phyloP scores from a whole-genome alignment of 75 land plant genomes.

The Chamaecyparis obtusa region DNA sequence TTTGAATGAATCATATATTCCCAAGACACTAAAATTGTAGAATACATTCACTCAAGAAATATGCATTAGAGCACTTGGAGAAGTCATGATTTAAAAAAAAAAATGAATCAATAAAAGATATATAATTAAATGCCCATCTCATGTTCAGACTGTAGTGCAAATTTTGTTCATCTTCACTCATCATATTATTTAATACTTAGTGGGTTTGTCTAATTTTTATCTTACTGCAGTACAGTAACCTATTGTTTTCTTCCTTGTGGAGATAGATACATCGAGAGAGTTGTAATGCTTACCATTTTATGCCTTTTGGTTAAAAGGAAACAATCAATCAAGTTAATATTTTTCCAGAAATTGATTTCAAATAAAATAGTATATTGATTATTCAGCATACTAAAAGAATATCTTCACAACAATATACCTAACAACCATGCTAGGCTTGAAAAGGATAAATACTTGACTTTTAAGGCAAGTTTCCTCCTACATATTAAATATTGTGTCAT shows the following conservation, averaged over 20 bases:
- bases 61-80: neutral
- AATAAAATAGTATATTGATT: no score
- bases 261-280: neutral
- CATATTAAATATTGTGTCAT: conserved; percentile 97
- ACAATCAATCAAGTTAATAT: neutral
- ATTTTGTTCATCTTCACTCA: neutral
- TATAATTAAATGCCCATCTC: neutral
- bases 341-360: neutral
- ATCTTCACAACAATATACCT: neutral
- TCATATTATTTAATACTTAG: neutral
- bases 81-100: neutral
- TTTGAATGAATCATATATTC: neutral
- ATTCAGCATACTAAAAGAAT: neutral
- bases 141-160: neutral
- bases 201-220: neutral
- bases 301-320: neutral
- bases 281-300: neutral
- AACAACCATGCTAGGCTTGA: neutral
- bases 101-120: neutral
- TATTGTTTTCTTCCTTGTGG: neutral
- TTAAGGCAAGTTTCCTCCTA: conserved; percentile 86
- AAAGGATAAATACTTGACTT: conserved; percentile 63
- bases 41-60: neutral
- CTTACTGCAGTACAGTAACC: neutral
- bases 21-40: neutral